These are phyloP conservation scores for Lecanicillium sp. DNA, from an alignment of 2,329 filamentous ascomycete genomes.

Conservation along the genomic window DNA sequence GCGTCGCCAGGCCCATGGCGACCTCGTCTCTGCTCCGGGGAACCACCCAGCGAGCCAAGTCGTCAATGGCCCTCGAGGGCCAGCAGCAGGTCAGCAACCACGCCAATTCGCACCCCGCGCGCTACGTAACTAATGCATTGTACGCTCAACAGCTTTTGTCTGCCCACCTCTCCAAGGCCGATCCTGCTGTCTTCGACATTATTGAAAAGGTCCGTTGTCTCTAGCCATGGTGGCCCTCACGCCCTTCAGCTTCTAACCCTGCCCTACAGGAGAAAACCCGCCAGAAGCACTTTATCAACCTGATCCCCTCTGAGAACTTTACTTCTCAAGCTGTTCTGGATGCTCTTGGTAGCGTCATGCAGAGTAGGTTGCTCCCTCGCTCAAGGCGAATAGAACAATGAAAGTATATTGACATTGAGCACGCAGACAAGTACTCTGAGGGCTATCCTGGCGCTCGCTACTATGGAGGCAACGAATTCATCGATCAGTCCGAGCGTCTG, in stretches of 20 bases:
- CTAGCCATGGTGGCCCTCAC: too few relatives aligned
- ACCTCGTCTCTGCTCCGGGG: conserved; percentile 14
- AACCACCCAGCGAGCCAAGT: conserved; percentile 30
- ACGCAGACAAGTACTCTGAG: conserved; percentile 89
- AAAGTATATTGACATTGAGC: too few relatives aligned
- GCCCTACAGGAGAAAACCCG: conserved; percentile 73
- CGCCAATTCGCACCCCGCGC: too few relatives aligned
- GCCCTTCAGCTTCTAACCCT: background rate
- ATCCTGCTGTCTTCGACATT: conserved; percentile 81
- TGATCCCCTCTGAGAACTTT: conserved; percentile 94
- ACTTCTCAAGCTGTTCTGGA: conserved; percentile 89
- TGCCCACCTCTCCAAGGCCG: conserved; percentile 71
- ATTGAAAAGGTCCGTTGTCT: conserved; percentile 66
- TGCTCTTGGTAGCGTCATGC: conserved; percentile 89
- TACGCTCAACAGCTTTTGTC: conserved; percentile 64
- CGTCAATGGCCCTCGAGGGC: conserved; percentile 42
- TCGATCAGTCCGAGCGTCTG: conserved; percentile 80
- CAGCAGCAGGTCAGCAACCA: conserved; percentile 48
- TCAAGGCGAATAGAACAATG: too few relatives aligned
- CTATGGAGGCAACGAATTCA: conserved; percentile 95
- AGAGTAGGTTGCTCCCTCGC: conserved; percentile 55
- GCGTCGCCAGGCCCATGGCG: conserved; percentile 25
- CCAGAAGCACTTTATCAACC: conserved; percentile 97
- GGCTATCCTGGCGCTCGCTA: conserved; percentile 94
- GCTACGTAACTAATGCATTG: too few relatives aligned